Evolutionary conservation across 1,139 yeast species (phyloP).

Genomic region (Saccharomyces hybrid): DNA sequence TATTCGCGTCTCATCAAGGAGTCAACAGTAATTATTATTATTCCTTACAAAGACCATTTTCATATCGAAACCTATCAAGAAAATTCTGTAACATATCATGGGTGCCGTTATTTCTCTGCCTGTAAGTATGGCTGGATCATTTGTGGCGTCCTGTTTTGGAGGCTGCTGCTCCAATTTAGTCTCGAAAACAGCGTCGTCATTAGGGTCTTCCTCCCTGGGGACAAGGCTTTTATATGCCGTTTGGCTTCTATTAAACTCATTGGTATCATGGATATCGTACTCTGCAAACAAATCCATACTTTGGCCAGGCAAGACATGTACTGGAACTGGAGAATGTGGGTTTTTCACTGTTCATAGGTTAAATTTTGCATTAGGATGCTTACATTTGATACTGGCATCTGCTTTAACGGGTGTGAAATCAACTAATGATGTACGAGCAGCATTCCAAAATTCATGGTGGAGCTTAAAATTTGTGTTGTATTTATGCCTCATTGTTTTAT

Average conservation of each 20-base stretch:
- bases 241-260: slow-evolving; percentile 66
- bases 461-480: slow-evolving; percentile 61
- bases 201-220: slow-evolving; percentile 64
- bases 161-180: slow-evolving; percentile 74
- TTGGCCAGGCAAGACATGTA: slow-evolving; percentile 71
- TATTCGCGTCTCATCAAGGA: too few relatives aligned
- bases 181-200: slow-evolving; percentile 42
- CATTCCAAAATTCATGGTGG: slow-evolving; percentile 91
- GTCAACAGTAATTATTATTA: neutral
- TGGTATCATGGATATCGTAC: slow-evolving; percentile 78
- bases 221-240: slow-evolving; percentile 81
- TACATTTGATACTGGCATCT: slow-evolving; percentile 67
- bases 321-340: slow-evolving; percentile 78
- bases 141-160: slow-evolving; percentile 75
- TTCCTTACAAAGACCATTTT: neutral
- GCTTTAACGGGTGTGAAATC: slow-evolving; percentile 68
- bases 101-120: slow-evolving; percentile 77
- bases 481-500: slow-evolving; percentile 47
- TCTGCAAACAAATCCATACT: slow-evolving; percentile 74
- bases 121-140: slow-evolving; percentile 52
- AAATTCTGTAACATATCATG: slow-evolving; percentile 38
- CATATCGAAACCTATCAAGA: neutral
- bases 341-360: slow-evolving; percentile 89
- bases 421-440: slow-evolving; percentile 71
- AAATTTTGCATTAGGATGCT: slow-evolving; percentile 76